A percentile compares a stretch with the other conserved stretches of the same genome.
phyloP scores from a whole-genome alignment of 2,329 filamentous ascomycete species.

The Tolypocladium guangdongense region DNA sequence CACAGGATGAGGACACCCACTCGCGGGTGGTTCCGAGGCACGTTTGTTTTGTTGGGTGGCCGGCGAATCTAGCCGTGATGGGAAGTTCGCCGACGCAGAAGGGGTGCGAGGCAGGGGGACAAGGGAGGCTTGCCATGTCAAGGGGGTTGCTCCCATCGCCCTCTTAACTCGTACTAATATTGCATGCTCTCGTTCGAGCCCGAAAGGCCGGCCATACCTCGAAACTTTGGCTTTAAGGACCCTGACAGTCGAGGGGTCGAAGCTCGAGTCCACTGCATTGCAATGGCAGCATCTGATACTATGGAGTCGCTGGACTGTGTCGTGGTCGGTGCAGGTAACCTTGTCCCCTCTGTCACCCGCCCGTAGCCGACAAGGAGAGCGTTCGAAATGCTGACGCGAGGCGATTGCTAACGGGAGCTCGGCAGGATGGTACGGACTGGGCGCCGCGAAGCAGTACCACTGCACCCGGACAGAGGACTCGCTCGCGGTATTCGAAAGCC shows the following conservation, averaged over 20 bases:
- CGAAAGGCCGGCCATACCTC: too few relatives aligned
- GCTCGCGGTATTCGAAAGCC: slow-evolving; percentile 47
- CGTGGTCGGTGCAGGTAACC: slow-evolving; percentile 41
- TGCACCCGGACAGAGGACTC: slow-evolving; percentile 45
- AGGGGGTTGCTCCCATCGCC: background rate
- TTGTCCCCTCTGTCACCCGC: background rate
- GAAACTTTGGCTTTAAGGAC: background rate
- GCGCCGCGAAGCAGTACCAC: slow-evolving; percentile 49
- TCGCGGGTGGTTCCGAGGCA: background rate
- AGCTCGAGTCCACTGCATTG: background rate
- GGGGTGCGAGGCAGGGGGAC: too few relatives aligned
- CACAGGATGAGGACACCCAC: background rate
- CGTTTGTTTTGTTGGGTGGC: background rate
- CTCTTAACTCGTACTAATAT: background rate
- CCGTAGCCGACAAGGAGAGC: background rate
- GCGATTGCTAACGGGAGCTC: background rate
- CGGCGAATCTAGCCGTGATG: background rate
- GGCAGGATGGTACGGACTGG: slow-evolving; percentile 39
- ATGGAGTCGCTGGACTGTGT: slow-evolving; percentile 36
- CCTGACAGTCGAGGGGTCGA: background rate
- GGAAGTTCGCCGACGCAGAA: background rate
- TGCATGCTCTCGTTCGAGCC: background rate
- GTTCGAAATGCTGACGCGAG: background rate
- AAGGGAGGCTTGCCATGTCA: too few relatives aligned
- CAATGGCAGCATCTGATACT: background rate